Conservation (phyloP, 345 rosid species). For the Salix dunnii region DNA sequence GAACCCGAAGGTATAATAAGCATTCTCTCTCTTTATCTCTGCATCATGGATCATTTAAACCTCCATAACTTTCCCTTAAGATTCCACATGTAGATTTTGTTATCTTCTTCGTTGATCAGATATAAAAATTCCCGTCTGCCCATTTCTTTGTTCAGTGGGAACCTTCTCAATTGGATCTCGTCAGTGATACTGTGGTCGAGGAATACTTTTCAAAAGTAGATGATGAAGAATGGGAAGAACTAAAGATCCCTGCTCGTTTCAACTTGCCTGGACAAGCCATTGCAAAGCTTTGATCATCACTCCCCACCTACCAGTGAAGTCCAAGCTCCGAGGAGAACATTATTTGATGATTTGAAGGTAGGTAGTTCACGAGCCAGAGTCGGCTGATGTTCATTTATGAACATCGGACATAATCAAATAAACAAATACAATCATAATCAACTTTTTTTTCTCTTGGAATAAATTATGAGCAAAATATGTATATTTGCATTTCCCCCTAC, state of each 20-base stretch:
- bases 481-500: too few relatives aligned
- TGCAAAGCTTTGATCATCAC: conserved; percentile 53
- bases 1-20: conserved; percentile 61
- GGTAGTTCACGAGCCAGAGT: too few relatives aligned
- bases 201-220: conserved; percentile 55
- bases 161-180: conserved; percentile 60
- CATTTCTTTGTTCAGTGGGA: conserved; percentile 53
- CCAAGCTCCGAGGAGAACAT: too few relatives aligned
- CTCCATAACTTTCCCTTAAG: background rate
- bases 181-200: conserved; percentile 55
- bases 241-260: conserved; percentile 54
- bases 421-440: too few relatives aligned
- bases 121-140: background rate
- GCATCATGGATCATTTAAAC: background rate
- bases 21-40: conserved; percentile 7
- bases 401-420: too few relatives aligned
- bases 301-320: background rate
- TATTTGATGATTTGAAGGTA: too few relatives aligned
- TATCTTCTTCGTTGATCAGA: too few relatives aligned
- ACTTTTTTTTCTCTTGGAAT: too few relatives aligned
- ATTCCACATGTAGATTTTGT: background rate
- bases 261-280: conserved; percentile 50
- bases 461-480: too few relatives aligned
- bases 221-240: conserved; percentile 61
- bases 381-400: too few relatives aligned